Percentiles rank a stretch among this genome's conserved stretches.
These are phyloP conservation scores for Viola odorata DNA, from an alignment of 345 rosid genomes.

Conservation along the genomic window DNA sequence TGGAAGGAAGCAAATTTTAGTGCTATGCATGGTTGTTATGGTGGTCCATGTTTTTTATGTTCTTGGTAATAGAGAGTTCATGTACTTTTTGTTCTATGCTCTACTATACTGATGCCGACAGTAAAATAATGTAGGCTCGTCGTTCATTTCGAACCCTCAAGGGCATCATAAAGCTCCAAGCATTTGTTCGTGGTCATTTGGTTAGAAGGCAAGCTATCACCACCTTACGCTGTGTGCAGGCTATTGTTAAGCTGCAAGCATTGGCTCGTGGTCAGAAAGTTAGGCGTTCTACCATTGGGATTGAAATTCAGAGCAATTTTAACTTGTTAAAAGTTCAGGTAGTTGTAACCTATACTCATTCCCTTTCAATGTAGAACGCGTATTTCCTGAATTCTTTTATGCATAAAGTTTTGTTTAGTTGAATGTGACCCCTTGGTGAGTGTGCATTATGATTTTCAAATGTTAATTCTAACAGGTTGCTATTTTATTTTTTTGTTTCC, in stretches of 20 bases:
- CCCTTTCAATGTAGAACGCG: too few species aligned
- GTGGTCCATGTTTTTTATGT: background rate
- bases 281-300: conserved; percentile 18
- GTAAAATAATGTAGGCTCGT: conserved; percentile 7
- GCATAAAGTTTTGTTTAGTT: too few species aligned
- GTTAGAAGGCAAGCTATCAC: conserved; percentile 14
- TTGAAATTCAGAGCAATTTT: background rate
- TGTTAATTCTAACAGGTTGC: too few species aligned
- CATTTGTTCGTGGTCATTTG: conserved; percentile 16
- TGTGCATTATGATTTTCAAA: too few species aligned
- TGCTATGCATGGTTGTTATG: background rate
- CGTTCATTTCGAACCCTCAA: conserved; percentile 12
- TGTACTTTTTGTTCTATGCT: background rate
- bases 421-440: too few species aligned
- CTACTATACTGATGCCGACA: too few species aligned
- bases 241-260: conserved; percentile 19
- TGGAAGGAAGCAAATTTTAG: background rate
- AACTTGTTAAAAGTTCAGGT: too few species aligned
- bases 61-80: background rate
- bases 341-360: too few species aligned
- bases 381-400: too few species aligned
- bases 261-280: conserved; percentile 2
- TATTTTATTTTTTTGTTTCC: too few species aligned
- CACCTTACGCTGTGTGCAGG: conserved; percentile 16
- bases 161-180: conserved; percentile 21